Percentiles rank a stretch among this genome's conserved stretches.
Evolutionary conservation across 495 filamentous ascomycete genomes (phyloP).

Genomic region (Podospora sp.): DNA sequence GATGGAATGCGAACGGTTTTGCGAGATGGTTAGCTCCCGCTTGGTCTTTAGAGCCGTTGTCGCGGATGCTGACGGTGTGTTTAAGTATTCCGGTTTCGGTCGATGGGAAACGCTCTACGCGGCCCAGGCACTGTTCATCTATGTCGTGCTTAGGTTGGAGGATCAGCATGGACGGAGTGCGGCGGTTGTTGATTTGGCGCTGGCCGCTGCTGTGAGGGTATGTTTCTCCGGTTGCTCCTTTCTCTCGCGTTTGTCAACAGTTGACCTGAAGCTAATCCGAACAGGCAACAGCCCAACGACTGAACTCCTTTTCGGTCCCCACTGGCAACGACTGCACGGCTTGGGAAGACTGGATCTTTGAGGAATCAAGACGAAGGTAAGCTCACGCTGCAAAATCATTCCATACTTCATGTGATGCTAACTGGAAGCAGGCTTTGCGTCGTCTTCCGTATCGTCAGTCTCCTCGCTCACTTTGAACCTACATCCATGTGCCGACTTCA

Average conservation of each 20-base stretch:
- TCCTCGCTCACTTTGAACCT: conserved; percentile 52
- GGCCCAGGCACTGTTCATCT: not conserved
- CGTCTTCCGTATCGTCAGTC: conserved; percentile 46
- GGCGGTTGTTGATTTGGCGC: not conserved
- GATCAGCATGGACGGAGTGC: not conserved
- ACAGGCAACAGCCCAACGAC: not conserved
- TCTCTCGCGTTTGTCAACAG: not conserved
- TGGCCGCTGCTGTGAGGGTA: not conserved
- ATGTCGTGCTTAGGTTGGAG: not conserved
- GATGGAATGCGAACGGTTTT: conserved; percentile 48
- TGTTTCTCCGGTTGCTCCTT: not conserved
- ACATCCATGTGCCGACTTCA: conserved; percentile 44
- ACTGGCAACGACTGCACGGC: not conserved
- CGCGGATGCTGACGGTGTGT: not conserved
- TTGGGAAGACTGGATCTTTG: conserved; percentile 52
- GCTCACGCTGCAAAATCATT: too few relatives aligned
- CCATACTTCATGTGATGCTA: too few relatives aligned
- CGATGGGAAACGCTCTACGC: not conserved
- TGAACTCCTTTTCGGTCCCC: not conserved
- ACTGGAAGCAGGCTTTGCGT: too few relatives aligned
- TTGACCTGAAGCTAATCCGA: too few relatives aligned
- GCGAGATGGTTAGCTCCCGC: conserved; percentile 38
- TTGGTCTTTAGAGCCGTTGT: not conserved
- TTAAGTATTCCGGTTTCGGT: not conserved
- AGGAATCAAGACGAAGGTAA: conserved; percentile 47